Conservation (phyloP, 139 green algal genomes). For the Mychonastes homosphaera region DNA sequence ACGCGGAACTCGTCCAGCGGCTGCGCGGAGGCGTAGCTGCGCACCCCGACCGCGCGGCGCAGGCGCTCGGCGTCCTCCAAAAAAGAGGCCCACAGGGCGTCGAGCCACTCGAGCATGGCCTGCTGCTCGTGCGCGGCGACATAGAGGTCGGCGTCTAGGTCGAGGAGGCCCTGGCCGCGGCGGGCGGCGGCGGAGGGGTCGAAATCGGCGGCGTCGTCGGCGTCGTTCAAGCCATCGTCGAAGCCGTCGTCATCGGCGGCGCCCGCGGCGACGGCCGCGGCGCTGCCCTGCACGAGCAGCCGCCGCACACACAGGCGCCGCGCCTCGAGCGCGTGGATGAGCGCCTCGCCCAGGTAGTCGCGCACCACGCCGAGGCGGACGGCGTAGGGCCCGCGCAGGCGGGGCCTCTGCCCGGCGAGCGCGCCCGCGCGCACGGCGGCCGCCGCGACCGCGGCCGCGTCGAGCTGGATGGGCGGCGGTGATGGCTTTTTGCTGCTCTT, state of each 20-base stretch:
- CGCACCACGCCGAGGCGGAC: slow-evolving; percentile 29
- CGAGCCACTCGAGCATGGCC: slow-evolving; percentile 36
- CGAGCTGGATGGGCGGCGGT: background rate
- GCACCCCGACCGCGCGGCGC: slow-evolving; percentile 16
- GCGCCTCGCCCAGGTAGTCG: slow-evolving; percentile 36
- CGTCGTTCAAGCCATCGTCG: background rate
- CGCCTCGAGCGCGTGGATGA: slow-evolving; percentile 32
- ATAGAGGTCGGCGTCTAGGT: slow-evolving; percentile 37
- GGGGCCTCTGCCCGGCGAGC: too few species aligned
- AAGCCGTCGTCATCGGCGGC: background rate
- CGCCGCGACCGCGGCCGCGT: background rate
- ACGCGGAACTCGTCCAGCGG: slow-evolving; percentile 38
- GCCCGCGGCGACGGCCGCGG: background rate
- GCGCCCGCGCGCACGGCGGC: too few species aligned
- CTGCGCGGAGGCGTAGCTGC: slow-evolving; percentile 16
- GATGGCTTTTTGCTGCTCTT: too few species aligned
- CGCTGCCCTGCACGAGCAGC: slow-evolving; percentile 17
- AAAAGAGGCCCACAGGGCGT: slow-evolving; percentile 45
- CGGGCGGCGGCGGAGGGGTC: background rate
- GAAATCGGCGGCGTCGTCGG: background rate
- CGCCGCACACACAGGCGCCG: slow-evolving; percentile 17
- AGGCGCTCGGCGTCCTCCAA: slow-evolving; percentile 34
- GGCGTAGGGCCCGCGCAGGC: too few species aligned
- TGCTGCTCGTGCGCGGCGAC: slow-evolving; percentile 26
- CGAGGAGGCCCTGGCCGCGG: slow-evolving; percentile 15